Conservation (phyloP, 129 eudicot species). For the Ambrosia trifida region DNA sequence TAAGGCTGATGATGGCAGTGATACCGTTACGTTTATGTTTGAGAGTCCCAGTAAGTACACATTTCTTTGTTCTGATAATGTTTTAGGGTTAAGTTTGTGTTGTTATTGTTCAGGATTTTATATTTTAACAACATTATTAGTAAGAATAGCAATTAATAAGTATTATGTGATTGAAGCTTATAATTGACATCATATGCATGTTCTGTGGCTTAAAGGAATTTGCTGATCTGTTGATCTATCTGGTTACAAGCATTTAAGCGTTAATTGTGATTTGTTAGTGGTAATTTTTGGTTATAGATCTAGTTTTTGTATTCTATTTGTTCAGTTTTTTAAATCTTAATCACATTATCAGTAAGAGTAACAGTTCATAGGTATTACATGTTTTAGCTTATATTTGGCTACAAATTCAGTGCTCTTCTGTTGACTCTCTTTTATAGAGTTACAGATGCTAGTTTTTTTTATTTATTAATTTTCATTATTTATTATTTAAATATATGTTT, state of each 20-base stretch:
- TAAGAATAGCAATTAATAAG: no score
- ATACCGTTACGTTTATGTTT: conserved; percentile 90
- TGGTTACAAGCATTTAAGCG: background rate
- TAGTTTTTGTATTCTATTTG: background rate
- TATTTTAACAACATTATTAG: no score
- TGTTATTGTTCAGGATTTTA: background rate
- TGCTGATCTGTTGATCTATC: no score
- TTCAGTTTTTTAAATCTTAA: background rate
- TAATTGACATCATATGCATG: no score
- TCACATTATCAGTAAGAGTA: background rate
- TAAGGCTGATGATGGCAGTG: conserved; percentile 92
- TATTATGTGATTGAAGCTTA: no score
- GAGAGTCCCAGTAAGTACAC: conserved; percentile 74
- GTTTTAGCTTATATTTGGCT: no score
- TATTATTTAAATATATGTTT: no score
- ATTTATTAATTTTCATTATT: no score
- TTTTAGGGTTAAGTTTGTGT: background rate
- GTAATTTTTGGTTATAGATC: background rate
- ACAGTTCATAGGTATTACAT: background rate
- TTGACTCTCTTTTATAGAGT: no score
- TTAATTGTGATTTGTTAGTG: background rate
- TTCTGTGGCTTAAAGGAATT: no score
- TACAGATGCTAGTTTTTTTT: no score
- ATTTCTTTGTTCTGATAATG: background rate
- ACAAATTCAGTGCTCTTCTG: no score